phyloP scores from a whole-genome alignment of 768 basidiomycete species.

The Hydnomerulius pinastri region DNA sequence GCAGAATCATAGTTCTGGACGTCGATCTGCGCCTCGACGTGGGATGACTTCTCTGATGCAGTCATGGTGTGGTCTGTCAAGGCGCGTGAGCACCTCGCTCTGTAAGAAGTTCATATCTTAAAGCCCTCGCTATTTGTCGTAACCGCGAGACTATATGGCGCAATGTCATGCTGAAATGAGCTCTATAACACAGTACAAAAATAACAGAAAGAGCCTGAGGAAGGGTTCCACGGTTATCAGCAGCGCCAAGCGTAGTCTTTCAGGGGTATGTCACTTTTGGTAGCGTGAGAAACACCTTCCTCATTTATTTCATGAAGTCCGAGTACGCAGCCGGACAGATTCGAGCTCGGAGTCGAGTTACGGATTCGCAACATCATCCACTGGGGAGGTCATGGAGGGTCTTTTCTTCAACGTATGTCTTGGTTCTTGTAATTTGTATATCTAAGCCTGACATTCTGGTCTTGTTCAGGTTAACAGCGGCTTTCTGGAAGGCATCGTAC shows the following conservation, averaged over 20 bases:
- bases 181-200: too few species aligned
- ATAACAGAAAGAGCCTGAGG: neutral
- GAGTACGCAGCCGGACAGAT: too few species aligned
- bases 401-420: slow-evolving; percentile 81
- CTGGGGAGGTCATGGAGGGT: slow-evolving; percentile 65
- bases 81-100: neutral
- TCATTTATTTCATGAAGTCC: slow-evolving; percentile 5
- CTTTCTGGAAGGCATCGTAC: slow-evolving; percentile 78
- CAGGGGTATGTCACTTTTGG: neutral
- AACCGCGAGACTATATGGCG: slow-evolving; percentile 6
- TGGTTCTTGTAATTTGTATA: neutral
- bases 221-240: neutral
- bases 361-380: slow-evolving; percentile 9
- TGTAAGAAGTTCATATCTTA: neutral
- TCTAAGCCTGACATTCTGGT: slow-evolving; percentile 15
- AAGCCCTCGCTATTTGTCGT: neutral
- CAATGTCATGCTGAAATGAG: slow-evolving; percentile 3
- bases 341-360: too few species aligned
- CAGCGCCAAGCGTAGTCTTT: neutral
- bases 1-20: neutral
- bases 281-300: slow-evolving; percentile 22
- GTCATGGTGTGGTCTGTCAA: slow-evolving; percentile 7
- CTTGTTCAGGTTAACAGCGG: slow-evolving; percentile 65
- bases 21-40: slow-evolving; percentile 3
- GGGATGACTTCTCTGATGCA: slow-evolving; percentile 8